Base-by-base conservation (phyloP, 2,329 filamentous ascomycete genomes). In the Monosporascus sp. region DNA sequence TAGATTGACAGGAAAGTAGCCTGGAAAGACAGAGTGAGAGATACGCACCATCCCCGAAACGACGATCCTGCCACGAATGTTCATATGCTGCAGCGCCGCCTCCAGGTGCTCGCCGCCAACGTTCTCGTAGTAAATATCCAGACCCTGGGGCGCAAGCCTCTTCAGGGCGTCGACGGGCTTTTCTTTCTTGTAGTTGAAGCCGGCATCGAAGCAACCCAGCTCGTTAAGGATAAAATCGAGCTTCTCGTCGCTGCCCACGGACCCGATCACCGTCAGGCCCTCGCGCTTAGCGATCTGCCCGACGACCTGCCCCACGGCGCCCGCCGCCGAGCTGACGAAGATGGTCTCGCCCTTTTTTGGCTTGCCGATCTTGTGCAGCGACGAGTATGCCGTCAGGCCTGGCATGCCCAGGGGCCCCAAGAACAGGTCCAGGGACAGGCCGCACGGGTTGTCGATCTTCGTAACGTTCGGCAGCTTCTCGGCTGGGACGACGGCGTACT, bases 91-190 rank as follows among this genome's bases (percentile, higher is more conserved):
- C 47, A 91, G 70, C 0, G 70, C 71, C 0, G 75, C 78, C 60
- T 88, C 84, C 50, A 91, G 76, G 58, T 88, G 85, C 70, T 89
- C 86, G 38, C 87, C 88, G n/a, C 88, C 88, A 5, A 89, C 88
- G 60, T 91, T 91, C 71, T 91, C 88, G 65, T 86, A 92, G 74
- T 91, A 91, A 67, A 91, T 90, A 65, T 91, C 87, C 55, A 92
- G 77, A 7, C 88, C 88, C 24, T 89, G 70, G 1, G 87, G 87
- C 1, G 86, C 86, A 6, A 91, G 77, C 53, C 86, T 78, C 60
- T 75, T 70, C 48, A 91, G 75, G 0, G 86, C 87, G 40, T 85
- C 82, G 0, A 71, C 66, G 3, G 85, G 77, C 65, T 81, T 82
- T 73, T 90, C 87, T 52, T 80, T 89, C 78, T 89, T 90, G 76